These are phyloP conservation scores for Madurella fahalii DNA, from an alignment of 2,329 filamentous ascomycete genomes.

Conservation along the genomic window DNA sequence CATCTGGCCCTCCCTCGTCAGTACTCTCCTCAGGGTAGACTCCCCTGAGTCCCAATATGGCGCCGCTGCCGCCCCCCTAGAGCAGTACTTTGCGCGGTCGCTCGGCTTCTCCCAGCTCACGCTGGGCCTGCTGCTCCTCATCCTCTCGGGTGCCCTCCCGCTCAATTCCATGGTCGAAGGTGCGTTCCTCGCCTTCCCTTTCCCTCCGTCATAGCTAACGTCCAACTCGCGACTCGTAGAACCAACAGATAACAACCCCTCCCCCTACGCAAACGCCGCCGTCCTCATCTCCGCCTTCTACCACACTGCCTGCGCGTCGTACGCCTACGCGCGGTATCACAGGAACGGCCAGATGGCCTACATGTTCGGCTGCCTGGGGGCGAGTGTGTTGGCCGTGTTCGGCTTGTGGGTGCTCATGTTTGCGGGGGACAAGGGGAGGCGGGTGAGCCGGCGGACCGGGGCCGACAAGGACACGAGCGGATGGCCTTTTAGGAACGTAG, in stretches of 20 bases:
- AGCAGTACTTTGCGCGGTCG: constrained; percentile 69
- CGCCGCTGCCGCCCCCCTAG: constrained; percentile 45
- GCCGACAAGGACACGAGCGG: constrained; percentile 40
- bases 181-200: constrained; percentile 23
- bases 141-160: constrained; percentile 68
- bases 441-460: constrained; percentile 37
- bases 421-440: constrained; percentile 30
- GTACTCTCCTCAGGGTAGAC: constrained; percentile 36
- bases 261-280: constrained; percentile 63
- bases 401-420: constrained; percentile 59
- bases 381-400: constrained; percentile 53
- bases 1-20: constrained; percentile 45
- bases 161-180: constrained; percentile 48
- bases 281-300: constrained; percentile 63
- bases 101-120: constrained; percentile 65
- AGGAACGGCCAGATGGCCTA: constrained; percentile 54
- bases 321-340: constrained; percentile 66
- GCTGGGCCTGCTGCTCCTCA: constrained; percentile 59
- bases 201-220: neutral
- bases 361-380: constrained; percentile 55
- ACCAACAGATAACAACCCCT: constrained; percentile 39
- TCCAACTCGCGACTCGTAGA: constrained; percentile 16
- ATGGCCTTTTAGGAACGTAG: constrained; percentile 37
- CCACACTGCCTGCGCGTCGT: constrained; percentile 59
- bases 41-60: neutral